Conservation (phyloP, 441 rosid species). For the Arabidopsis lyrata region DNA sequence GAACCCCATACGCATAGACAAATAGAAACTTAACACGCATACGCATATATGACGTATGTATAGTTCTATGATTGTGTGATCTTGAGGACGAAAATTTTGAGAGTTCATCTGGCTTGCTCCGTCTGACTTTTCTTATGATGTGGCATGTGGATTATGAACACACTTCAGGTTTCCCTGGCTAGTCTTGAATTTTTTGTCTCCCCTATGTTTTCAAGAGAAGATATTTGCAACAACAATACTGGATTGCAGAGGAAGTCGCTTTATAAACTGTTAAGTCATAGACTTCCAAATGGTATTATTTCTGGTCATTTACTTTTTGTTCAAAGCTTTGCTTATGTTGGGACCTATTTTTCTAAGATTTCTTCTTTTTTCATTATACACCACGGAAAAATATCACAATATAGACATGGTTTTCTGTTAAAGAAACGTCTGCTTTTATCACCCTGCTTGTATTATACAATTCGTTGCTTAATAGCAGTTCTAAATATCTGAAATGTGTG, state of each 20-base stretch:
- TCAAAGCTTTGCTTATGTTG: conserved; percentile 11
- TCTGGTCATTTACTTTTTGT: conserved; percentile 8
- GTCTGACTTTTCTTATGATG: conserved; percentile 20
- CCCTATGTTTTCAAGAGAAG: not conserved
- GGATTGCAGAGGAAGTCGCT: conserved; percentile 10
- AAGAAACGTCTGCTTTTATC: not conserved
- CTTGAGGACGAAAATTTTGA: not conserved
- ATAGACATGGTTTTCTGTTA: conserved; percentile 1
- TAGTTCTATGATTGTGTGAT: conserved; percentile 3
- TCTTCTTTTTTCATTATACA: not conserved
- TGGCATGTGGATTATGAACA: conserved; percentile 15
- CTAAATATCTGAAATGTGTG: not conserved
- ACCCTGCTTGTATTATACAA: not conserved
- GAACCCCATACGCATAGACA: not conserved
- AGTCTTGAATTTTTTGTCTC: conserved; percentile 13
- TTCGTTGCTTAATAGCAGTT: not conserved
- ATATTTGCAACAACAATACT: not conserved
- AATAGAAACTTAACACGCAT: not conserved
- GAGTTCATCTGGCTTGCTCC: not conserved
- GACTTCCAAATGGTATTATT: conserved; percentile 25
- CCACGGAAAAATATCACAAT: not conserved
- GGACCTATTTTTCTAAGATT: not conserved
- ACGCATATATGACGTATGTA: not conserved
- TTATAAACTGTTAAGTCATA: not conserved
- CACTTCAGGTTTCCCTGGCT: not conserved